Base-by-base conservation (phyloP, 805 yeast species). In the Yamadazyma nakazawae region DNA sequence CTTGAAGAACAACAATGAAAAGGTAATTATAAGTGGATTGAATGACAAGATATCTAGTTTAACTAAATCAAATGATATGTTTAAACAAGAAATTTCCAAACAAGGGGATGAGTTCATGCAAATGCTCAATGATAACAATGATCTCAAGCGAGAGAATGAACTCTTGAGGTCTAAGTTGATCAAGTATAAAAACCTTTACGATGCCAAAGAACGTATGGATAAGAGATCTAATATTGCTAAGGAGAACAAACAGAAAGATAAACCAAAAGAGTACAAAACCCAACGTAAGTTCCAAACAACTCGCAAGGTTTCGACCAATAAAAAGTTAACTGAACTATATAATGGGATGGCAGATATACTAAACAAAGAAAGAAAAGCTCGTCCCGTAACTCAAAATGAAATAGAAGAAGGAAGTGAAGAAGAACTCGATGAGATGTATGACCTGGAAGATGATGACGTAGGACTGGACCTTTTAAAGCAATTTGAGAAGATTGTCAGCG, bases 161-260 rank as follows among this genome's bases (percentile, higher is more conserved):
- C 54, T 68, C 24, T 54, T 69, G 25, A 55, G 72, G 17, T 58
- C 57, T 24, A 69, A 69, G 47, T 58, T 69, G 41, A 54, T 56
- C 38, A 69, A 69, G 55, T 69, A 69, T 42, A 67, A 66, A 51
- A 51, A 47, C 8, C 55, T 66, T n/a, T 66, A 66, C 43, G 66
- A 62, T 8, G 55, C 45, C 16, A 34, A 40, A 40, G 36, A 24
- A 39, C 31, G 36, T 12, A 13, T 38, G 53, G 37, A 21, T 26
- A 28, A 41, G 32, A 32, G 44, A 9, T 16, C 34, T 9, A 35
- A 17, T 21, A n/a, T 8, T 16, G 31, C 13, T 13, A 28, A 30
- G 9, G 40, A 13, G 9, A 18, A n/a, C 19, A 38, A 34, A 35
- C 36, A 44, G 37, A 34, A 26, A 5, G 21, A 9, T 14, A n/a